Evolutionary conservation across 2,329 filamentous ascomycete species (phyloP), one percentile per base, ranked within the genome.

Genomic region (Phialemonium atrogriseum): DNA sequence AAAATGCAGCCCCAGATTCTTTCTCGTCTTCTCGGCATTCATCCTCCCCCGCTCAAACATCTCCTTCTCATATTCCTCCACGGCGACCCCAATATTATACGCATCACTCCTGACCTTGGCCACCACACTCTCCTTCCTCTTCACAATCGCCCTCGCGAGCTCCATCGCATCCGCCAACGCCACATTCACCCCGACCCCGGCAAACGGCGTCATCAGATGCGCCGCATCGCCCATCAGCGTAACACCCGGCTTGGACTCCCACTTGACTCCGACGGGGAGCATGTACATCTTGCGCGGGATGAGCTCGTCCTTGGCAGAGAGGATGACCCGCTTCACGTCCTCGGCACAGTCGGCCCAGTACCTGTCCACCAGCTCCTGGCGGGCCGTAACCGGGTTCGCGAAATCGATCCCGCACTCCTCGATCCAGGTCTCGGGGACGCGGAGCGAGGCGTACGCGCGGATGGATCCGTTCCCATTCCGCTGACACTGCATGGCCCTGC

Each of bases 181-280:
- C 13, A 66, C 54, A 43, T 79, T 78, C 16, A 77, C 72, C 2
- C 73, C 73, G 35, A 74, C 72, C 5, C 74, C 74, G 2, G 66
- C 68, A 39, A 68, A 73, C 1, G 69, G 68, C 1, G 66, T 64
- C 69, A 75, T 74, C 14, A 76, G 44, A 48, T 79, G 73, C 7
- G 73, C 73, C 1, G 73, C 68, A 41, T 79, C 73, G 5, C 75
- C 75, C 16, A 77, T 56, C 10, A 76, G 45, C 0, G 74, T 76
- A 5, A 70, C 45, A 1, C 71, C 70, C 5, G 52, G 46, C 12
- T 52, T 54, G 28, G 66, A 58, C 24, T 56, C 37, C 70, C 72
- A 78, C 3, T 42, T 48, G 27, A 59, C 48, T 2, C 65, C 65
- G 2, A 68, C 47, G 0, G 73, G 71, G 8, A 80, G 58, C 45